phyloP scores from a whole-genome alignment of 306 rosid genomes.

The Dicorynia guianensis region DNA sequence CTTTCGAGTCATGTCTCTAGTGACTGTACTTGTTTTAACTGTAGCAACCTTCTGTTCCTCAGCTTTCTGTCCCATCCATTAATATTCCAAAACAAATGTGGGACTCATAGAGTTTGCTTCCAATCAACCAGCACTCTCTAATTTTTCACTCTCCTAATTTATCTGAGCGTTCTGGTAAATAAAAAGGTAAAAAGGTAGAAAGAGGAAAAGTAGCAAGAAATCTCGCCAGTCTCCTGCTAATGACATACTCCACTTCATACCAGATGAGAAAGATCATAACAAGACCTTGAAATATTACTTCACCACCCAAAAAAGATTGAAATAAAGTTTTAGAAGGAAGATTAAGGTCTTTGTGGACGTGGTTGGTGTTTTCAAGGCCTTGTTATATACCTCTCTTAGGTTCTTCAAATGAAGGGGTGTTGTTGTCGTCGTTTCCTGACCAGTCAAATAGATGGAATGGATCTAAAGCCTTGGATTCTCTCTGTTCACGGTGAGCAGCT shows the following conservation, averaged over 20 bases:
- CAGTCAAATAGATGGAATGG: conserved; percentile 78
- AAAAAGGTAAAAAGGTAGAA: conserved; percentile 43
- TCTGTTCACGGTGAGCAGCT: conserved; percentile 44
- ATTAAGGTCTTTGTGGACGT: conserved; percentile 31
- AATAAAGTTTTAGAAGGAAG: not conserved
- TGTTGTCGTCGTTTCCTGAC: conserved; percentile 45
- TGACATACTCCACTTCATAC: conserved; percentile 24
- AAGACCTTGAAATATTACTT: conserved; percentile 46
- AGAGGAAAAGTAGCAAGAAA: conserved; percentile 11
- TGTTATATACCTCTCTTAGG: conserved; percentile 59
- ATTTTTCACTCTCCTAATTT: conserved; percentile 37
- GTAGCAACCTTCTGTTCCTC: conserved; percentile 89
- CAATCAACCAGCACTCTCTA: conserved; percentile 65
- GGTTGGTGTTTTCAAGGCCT: conserved; percentile 31
- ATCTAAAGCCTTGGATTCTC: conserved; percentile 59
- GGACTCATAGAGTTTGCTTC: conserved; percentile 67
- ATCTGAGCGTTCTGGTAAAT: conserved; percentile 54
- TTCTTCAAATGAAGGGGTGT: conserved; percentile 47
- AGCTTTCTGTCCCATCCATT: conserved; percentile 99
- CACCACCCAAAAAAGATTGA: conserved; percentile 34
- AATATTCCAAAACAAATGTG: conserved; percentile 83
- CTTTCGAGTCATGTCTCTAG: conserved; percentile 69
- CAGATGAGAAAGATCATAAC: conserved; percentile 31
- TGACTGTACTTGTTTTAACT: conserved; percentile 74
- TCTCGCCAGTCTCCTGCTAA: conserved; percentile 33